These are phyloP conservation scores for Gardenia jasminoides DNA, from an alignment of 257 asterid genomes.

Conservation along the genomic window DNA sequence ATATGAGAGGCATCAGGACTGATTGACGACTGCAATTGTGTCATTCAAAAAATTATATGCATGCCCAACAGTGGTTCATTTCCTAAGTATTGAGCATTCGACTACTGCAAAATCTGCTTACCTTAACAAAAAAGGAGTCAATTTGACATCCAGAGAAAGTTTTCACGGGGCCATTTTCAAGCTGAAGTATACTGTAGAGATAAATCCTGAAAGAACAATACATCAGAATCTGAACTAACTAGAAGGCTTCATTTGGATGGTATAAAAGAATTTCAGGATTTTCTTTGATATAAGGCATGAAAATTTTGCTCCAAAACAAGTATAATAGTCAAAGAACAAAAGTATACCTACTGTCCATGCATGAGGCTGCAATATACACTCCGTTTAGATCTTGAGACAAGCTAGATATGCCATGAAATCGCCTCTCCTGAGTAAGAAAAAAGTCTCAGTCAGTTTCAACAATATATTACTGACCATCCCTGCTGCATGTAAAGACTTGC, in stretches of 20 bases:
- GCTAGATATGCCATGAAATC: slow-evolving; percentile 80
- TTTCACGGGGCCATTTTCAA: slow-evolving; percentile 69
- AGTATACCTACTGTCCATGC: slow-evolving; percentile 90
- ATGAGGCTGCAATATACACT: slow-evolving; percentile 75
- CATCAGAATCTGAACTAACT: slow-evolving; percentile 5
- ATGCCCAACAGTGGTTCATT: neutral
- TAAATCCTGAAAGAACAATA: slow-evolving; percentile 60
- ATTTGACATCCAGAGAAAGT: slow-evolving; percentile 68
- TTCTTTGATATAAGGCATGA: neutral
- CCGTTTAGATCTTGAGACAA: slow-evolving; percentile 89
- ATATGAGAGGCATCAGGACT: slow-evolving; percentile 94
- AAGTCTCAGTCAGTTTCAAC: slow-evolving; percentile 7
- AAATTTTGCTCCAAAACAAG: neutral
- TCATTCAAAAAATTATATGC: slow-evolving; percentile 12
- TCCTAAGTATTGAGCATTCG: neutral
- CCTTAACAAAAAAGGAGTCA: slow-evolving; percentile 92
- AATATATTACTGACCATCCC: neutral
- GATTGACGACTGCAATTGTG: slow-evolving; percentile 62
- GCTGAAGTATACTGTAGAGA: slow-evolving; percentile 77
- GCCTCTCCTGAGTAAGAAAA: slow-evolving; percentile 49
- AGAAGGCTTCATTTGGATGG: neutral
- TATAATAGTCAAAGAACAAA: neutral
- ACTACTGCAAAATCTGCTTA: slow-evolving; percentile 19
- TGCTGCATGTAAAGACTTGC: slow-evolving; percentile 30
- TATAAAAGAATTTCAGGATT: neutral